Base-by-base conservation (phyloP, 441 rosid species). In the Gossypium gossypioides region DNA sequence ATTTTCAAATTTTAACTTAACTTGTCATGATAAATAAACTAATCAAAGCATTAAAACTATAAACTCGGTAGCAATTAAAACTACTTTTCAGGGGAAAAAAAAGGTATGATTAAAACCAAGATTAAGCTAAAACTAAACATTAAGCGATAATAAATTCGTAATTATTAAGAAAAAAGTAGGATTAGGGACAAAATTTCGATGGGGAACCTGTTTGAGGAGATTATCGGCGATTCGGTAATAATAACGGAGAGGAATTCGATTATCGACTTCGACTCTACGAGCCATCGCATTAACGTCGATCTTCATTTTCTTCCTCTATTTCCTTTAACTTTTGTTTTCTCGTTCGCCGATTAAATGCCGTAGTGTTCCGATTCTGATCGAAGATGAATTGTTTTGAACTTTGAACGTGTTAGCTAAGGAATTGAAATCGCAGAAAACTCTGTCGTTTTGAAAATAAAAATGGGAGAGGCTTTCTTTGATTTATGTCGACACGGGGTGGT, bases 151-250 rank as follows among this genome's bases (percentile, higher is more conserved):
- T 32, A 40, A 54, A 15, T 34, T 51, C 64, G 8, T 52, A 24
- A 54, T 9, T 42, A 37, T 34, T 44, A 52, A 15, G 12, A 18
- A 10, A 59, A 59, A 22, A 71, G 9, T 19, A 58, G 61, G 6
- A 68, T 46, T 40, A 51, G 13, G 54, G 10, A 32, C 51, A 37
- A 18, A 16, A 63, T 37, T 19, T 34, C 3, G 29, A 58, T 59
- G 21, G 24, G 42, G 8, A 25, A 86, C 98, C 98, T 93, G 97
- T 32, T 88, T 82, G 77, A 91, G 96, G 71, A 93, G 90, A 81
- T 93, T 93, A 81, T 91, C 96, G 64, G 97, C 97, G 83, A 93
- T 93, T 55, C 97, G 81, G 56, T 89, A 87, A 77, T 91, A 93
- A 76, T 86, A 79, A 32, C 83, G 86, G 74, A 93, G 90, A 71